Percentiles rank a stretch among this genome's conserved stretches.
Evolutionary conservation across 1,139 yeast species (phyloP).

Genomic region (Lizanozyma gosingica): DNA sequence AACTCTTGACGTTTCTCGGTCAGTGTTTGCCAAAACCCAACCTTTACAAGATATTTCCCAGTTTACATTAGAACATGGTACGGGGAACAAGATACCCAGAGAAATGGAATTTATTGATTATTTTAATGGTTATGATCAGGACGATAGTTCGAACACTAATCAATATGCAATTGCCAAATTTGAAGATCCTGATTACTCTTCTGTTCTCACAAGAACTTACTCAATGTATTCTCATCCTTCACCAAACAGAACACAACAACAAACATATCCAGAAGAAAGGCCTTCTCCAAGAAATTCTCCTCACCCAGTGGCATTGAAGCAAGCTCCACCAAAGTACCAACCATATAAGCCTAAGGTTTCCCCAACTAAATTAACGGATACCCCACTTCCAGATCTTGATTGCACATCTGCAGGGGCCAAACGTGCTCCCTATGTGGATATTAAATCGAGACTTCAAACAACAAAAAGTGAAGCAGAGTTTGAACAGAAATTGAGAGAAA

Average conservation of each 20-base stretch:
- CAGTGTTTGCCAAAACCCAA: constrained; percentile 60
- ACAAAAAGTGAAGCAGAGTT: background rate
- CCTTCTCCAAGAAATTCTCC: background rate
- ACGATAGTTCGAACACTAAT: constrained; percentile 12
- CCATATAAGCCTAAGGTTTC: background rate
- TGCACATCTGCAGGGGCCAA: background rate
- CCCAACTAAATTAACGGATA: background rate
- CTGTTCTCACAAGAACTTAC: constrained; percentile 25
- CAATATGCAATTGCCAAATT: constrained; percentile 21
- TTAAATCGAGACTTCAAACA: background rate
- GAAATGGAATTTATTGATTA: constrained; percentile 41
- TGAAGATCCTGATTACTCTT: constrained; percentile 27
- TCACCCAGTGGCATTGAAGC: constrained; percentile 2
- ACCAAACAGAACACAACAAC: background rate
- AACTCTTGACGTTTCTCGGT: constrained; percentile 61
- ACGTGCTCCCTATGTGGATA: background rate
- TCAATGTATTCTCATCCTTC: constrained; percentile 16
- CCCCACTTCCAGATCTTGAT: background rate
- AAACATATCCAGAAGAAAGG: constrained; percentile 1
- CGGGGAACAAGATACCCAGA: constrained; percentile 57
- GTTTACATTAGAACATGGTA: constrained; percentile 49
- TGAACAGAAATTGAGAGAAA: background rate
- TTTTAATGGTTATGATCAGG: constrained; percentile 26
- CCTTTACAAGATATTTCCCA: constrained; percentile 50
- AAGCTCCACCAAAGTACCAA: constrained; percentile 5